phyloP scores from a whole-genome alignment of 2,329 filamentous ascomycete genomes.

The Coniella lustricola region DNA sequence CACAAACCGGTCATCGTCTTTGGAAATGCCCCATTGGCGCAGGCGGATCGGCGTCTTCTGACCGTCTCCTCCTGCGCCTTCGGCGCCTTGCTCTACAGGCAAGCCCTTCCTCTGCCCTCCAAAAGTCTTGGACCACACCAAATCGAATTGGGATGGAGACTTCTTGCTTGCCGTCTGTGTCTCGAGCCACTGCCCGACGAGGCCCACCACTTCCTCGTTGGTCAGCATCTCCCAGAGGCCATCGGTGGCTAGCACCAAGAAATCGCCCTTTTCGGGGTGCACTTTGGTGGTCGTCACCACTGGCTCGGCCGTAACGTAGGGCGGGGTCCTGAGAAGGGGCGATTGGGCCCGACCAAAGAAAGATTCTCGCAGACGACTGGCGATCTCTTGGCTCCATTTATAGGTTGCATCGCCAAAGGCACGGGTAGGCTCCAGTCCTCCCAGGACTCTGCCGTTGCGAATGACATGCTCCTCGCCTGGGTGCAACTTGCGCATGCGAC shows the following conservation, averaged over 20 bases:
- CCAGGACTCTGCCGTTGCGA: constrained; percentile 81
- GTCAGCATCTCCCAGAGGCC: constrained; percentile 99
- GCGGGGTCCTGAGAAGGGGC: constrained; percentile 76
- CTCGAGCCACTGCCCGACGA: constrained; percentile 96
- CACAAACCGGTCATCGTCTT: constrained; percentile 73
- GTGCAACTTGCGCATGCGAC: constrained; percentile 76
- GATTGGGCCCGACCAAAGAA: constrained; percentile 84
- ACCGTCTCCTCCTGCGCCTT: constrained; percentile 47
- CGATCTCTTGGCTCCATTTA: constrained; percentile 87
- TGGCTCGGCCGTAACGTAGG: constrained; percentile 95
- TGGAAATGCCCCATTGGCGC: constrained; percentile 81
- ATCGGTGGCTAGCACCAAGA: constrained; percentile 92
- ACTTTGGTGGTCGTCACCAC: constrained; percentile 90
- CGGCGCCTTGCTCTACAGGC: constrained; percentile 64
- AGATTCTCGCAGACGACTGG: constrained; percentile 70
- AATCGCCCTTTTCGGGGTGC: constrained; percentile 82
- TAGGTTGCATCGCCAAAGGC: constrained; percentile 96
- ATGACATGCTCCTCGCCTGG: constrained; percentile 85
- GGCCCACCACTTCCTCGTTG: constrained; percentile 93
- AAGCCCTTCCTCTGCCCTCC: constrained; percentile 48
- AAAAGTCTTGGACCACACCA: constrained; percentile 60
- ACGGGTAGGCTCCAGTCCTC: constrained; percentile 83
- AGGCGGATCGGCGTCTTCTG: constrained; percentile 84
- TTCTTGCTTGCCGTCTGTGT: constrained; percentile 51
- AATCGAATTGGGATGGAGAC: constrained; percentile 59